Conservation (phyloP, 2,329 filamentous ascomycete genomes). For the Cladosporium sp. region DNA sequence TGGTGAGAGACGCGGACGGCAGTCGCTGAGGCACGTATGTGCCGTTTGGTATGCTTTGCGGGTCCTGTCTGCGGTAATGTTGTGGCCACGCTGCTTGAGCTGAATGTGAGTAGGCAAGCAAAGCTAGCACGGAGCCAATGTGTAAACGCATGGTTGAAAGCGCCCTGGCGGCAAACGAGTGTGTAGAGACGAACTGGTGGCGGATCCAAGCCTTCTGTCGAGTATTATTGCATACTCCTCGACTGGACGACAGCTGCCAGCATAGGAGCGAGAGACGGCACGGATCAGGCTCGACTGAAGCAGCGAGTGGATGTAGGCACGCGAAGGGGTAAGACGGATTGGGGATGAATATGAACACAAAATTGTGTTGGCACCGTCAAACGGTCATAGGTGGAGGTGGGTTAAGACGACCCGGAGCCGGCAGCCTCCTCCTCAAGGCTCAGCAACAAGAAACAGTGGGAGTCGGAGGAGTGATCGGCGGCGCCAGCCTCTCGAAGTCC, state of each 20-base stretch:
- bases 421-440: slow-evolving; percentile 4
- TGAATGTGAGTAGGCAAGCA: slow-evolving; percentile 13
- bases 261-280: slow-evolving; percentile 13
- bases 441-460: slow-evolving; percentile 11
- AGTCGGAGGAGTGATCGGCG: slow-evolving; percentile 10
- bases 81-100: slow-evolving; percentile 6
- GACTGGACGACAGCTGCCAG: slow-evolving; percentile 1
- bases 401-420: slow-evolving; percentile 11
- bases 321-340: background rate
- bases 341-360: slow-evolving; percentile 8
- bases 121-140: slow-evolving; percentile 7
- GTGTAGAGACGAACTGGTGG: slow-evolving; percentile 8
- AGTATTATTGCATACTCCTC: slow-evolving; percentile 12
- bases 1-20: background rate
- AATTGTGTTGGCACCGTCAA: slow-evolving; percentile 5
- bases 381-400: slow-evolving; percentile 16
- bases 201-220: slow-evolving; percentile 14
- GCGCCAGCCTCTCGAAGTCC: slow-evolving; percentile 5
- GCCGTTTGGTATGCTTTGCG: background rate
- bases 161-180: slow-evolving; percentile 1
- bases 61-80: slow-evolving; percentile 10
- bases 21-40: slow-evolving; percentile 2
- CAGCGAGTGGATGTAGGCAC: slow-evolving; percentile 6
- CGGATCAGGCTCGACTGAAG: background rate
- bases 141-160: slow-evolving; percentile 13